Evolutionary conservation across 2,329 filamentous ascomycete genomes (phyloP), one percentile per base, ranked within the genome.

Genomic region (Reticulascus tulasneorum): DNA sequence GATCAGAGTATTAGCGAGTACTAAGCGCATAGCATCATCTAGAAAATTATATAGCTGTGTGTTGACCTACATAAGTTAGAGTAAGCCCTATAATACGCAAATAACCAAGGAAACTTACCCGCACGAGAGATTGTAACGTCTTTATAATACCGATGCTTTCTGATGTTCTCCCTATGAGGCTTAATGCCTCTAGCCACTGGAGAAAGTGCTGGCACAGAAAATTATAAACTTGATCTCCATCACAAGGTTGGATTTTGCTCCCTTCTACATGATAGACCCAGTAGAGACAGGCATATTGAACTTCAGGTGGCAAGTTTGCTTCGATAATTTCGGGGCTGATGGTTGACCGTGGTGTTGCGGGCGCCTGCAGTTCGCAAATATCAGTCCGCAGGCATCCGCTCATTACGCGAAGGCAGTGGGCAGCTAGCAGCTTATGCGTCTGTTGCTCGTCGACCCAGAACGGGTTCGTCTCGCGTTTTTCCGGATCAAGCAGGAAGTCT

Each of bases 221-320:
- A 4, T 35, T 6, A 35, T 63, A 42, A 12, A 54, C 54, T 11
- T 38, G 11, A 29, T 52, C 48, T 17, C 45, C 38, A 27, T 56
- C 52, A 23, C 46, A 36, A 42, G 61, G 54, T 39, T 44, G 39
- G 40, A 58, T 52, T 28, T 41, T 45, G 30, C 33, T 27, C 28
- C 42, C 45, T 35, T 51, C 40, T 16, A 51, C 23, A 48, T 67
- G 62, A 23, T 59, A 13, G 5, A 39, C 35, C 47, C 59, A 70
- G 43, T 67, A 64, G 2, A 49, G 48, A 47, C 62, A 67, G 10
- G 62, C 61, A 50, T 70, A 71, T 36, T 54, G 54, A 9, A 65
- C 19, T 10, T 58, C 51, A 7, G 49, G 16, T 7, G 58, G 48
- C 18, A 65, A 23, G 27, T 21, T 38, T 10, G 32, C 5, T 13